A percentile compares a stretch with the other conserved stretches of the same genome.
These are phyloP conservation scores for Begonia loranthoides DNA, from an alignment of 306 rosid species.

Conservation along the genomic window DNA sequence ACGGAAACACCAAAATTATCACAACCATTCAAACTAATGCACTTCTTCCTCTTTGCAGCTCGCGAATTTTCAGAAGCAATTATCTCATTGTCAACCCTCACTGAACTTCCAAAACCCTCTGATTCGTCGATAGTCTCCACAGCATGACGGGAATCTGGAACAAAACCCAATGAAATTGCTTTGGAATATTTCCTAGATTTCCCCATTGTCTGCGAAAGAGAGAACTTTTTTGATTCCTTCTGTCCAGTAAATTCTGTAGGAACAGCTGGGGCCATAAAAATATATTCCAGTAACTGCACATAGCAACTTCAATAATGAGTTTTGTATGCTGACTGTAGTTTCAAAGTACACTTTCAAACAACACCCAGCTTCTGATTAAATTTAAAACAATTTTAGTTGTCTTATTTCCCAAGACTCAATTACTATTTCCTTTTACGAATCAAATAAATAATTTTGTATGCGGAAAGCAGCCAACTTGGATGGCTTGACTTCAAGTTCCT, in stretches of 20 bases:
- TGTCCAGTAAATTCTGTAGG: slow-evolving; percentile 78
- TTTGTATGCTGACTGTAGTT: slow-evolving; percentile 6
- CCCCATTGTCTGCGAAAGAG: slow-evolving; percentile 57
- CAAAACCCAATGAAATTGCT: slow-evolving; percentile 65
- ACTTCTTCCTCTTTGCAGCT: slow-evolving; percentile 55
- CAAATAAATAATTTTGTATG: too few relatives aligned
- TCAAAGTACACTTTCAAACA: slow-evolving; percentile 8
- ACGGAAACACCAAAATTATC: slow-evolving; percentile 47
- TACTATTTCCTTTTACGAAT: background rate
- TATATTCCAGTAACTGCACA: slow-evolving; percentile 46
- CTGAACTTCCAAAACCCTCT: slow-evolving; percentile 75
- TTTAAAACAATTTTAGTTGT: slow-evolving; percentile 16
- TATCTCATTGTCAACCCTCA: slow-evolving; percentile 44
- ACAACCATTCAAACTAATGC: slow-evolving; percentile 30
- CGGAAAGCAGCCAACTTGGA: too few relatives aligned
- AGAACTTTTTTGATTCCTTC: slow-evolving; percentile 48
- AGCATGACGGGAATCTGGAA: slow-evolving; percentile 74
- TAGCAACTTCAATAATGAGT: slow-evolving; percentile 37
- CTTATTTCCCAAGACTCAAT: slow-evolving; percentile 16
- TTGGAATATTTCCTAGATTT: slow-evolving; percentile 81
- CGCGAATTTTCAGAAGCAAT: slow-evolving; percentile 44
- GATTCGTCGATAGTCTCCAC: slow-evolving; percentile 84
- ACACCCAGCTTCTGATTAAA: slow-evolving; percentile 8
- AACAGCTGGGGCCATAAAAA: slow-evolving; percentile 84
- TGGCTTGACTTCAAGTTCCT: too few relatives aligned